A percentile compares a stretch with the other conserved stretches of the same genome.
These are phyloP conservation scores for Uncinocarpus reesii DNA, from an alignment of 2,329 filamentous ascomycete species.

Conservation along the genomic window DNA sequence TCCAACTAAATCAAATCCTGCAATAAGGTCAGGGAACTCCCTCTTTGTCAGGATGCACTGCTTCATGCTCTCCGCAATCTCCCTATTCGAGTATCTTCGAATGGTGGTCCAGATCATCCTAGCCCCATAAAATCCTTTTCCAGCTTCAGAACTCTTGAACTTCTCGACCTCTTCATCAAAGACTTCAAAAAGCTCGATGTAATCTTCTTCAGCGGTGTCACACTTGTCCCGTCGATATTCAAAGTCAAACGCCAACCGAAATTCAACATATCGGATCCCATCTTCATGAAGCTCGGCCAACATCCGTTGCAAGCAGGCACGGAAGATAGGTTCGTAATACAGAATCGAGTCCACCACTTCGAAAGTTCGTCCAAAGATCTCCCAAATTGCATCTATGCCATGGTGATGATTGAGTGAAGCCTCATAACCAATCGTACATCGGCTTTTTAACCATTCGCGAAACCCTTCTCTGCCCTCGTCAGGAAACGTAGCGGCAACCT, in stretches of 20 bases:
- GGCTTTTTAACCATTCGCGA: conserved; percentile 61
- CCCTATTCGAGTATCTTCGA: conserved; percentile 52
- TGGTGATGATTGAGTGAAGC: conserved; percentile 72
- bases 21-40: conserved; percentile 20
- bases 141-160: conserved; percentile 62
- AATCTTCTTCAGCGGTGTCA: conserved; percentile 58
- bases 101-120: conserved; percentile 76
- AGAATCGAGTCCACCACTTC: conserved; percentile 63
- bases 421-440: conserved; percentile 60
- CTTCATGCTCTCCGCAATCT: conserved; percentile 72
- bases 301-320: conserved; percentile 62
- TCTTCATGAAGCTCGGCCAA: conserved; percentile 63
- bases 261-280: conserved; percentile 73
- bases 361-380: conserved; percentile 68
- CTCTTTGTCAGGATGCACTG: conserved; percentile 74
- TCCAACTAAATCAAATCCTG: conserved; percentile 78
- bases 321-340: conserved; percentile 83
- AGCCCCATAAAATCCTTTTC: conserved; percentile 70
- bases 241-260: conserved; percentile 66
- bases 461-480: conserved; percentile 61
- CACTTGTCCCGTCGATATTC: conserved; percentile 54
- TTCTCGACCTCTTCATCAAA: conserved; percentile 68
- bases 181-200: conserved; percentile 58
- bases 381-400: conserved; percentile 74
- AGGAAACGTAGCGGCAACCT: conserved; percentile 64